Evolutionary conservation across 768 basidiomycete species (phyloP), one percentile per base, ranked within the genome.

Genomic region (Suillus cothurnatus): DNA sequence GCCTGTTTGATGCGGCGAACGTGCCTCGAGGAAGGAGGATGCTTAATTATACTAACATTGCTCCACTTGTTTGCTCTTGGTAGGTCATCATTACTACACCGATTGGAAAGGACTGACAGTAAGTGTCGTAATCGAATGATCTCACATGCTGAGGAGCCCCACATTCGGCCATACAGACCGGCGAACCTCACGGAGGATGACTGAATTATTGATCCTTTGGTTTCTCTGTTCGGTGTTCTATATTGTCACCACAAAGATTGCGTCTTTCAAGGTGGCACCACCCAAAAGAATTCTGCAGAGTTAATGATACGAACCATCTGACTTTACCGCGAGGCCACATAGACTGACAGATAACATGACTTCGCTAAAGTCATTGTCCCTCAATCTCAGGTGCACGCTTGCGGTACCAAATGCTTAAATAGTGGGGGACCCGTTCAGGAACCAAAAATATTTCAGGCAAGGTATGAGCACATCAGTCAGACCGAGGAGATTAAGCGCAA

Each of bases 1-100:
- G 19, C 58, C 58, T 39, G 36, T 58, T 36, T 57, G 26, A 59
- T 58, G 38, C n/a, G n/a, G 19, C 19, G 28, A 59, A 41, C 9
- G 34, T 59, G 58, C 58, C 58, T 59, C 58, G 58, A 59, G 39
- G 58, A 59, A 41, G 28, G 11, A 3, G 58, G 58, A 59, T 59
- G 58, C 28, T 59, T 26, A 39, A 59, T 59, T 59, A 28, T 28
- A 26, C 12, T 39, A 59, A 28, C 26, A 28, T 8, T 11, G 58
- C 58, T 59, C 58, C 58, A 59, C 56, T 31, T 31, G 50, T 52
- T 28, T n/a, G 36, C 56, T 41, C 39, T 31, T 41, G 19, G 58
- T 31, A 41, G 38, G 58, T 26, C 15, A 39, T 58, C 11, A 59
- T 39, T 59, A 28, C 19, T 11, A 14, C 39, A 41, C 39, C 26